Evolutionary conservation across 1,284 basidiomycete species (phyloP).

Genomic region (Cryptococcus wingfieldii): DNA sequence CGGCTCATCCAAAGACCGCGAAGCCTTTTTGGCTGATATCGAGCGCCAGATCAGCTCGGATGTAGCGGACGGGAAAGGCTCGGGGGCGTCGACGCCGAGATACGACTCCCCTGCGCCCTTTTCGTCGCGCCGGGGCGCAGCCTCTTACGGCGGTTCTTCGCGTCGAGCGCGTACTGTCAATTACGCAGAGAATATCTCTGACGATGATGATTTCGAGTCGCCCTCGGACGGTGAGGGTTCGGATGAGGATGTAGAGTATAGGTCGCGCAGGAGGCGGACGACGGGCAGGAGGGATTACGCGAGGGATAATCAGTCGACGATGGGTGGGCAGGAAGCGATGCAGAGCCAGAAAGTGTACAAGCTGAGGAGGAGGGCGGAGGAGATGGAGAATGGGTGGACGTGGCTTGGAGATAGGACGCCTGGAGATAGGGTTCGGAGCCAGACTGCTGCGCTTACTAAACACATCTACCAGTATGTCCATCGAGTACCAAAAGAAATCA

Average conservation of each 20-base stretch:
- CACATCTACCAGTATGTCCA: slow-evolving; percentile 65
- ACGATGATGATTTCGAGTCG: slow-evolving; percentile 67
- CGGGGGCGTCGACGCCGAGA: slow-evolving; percentile 25
- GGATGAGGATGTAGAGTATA: slow-evolving; percentile 47
- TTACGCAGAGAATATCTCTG: slow-evolving; percentile 80
- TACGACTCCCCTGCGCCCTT: slow-evolving; percentile 32
- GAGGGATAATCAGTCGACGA: neutral
- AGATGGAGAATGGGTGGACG: slow-evolving; percentile 61
- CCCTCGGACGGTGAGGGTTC: slow-evolving; percentile 51
- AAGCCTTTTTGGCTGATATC: slow-evolving; percentile 36
- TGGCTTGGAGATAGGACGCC: slow-evolving; percentile 86
- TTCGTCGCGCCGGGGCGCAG: slow-evolving; percentile 45
- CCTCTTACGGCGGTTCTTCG: slow-evolving; percentile 20
- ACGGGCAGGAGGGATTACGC: slow-evolving; percentile 7
- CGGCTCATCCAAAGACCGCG: slow-evolving; percentile 43
- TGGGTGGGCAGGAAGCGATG: slow-evolving; percentile 16
- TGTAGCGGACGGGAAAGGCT: slow-evolving; percentile 18
- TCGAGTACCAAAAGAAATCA: neutral
- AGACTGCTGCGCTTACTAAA: slow-evolving; percentile 58
- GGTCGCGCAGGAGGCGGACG: slow-evolving; percentile 14
- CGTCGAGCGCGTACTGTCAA: slow-evolving; percentile 66
- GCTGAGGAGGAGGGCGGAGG: slow-evolving; percentile 51
- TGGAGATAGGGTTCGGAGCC: slow-evolving; percentile 66
- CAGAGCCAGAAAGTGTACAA: slow-evolving; percentile 12
- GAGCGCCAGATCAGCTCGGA: slow-evolving; percentile 8